Evolutionary conservation across 345 rosid species (phyloP), one percentile per base, ranked within the genome.

Genomic region (Punica granatum): DNA sequence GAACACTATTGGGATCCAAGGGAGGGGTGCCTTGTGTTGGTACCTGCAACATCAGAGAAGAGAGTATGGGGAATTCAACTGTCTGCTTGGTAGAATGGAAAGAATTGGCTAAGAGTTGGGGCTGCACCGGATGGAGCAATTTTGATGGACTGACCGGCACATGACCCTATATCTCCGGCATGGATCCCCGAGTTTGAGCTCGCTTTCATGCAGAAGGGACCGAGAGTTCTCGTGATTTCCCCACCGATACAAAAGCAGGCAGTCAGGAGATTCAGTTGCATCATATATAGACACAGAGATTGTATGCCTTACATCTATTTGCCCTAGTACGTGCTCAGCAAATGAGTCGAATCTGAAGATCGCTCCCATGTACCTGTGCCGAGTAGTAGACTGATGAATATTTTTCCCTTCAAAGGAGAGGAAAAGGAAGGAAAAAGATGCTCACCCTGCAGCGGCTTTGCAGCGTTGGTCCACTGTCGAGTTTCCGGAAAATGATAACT

Each of bases 21-120:
- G 44, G 0, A 0, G 15, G 28, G 68, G 15, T 30, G 41, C 0
- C 0, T 0, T 3, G 3, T 44, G 36, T 15, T 0, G 9, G 35
- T 65, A 65, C 30, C 68, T 65, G 58, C 68, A 4, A 0, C 31
- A 0, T 0, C 58, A 31, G 68, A 4, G 54, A 43, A 3, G 26
- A 35, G 2, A 33, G 11, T 9, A 15, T 19, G 48, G 0, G 0
- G 39, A 12, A 12, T 10, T 51, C 16, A 28, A 18, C 25, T 65
- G 0, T 4, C 18, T 4, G 46, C 18, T 36, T n/a, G 4, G n/a
- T 37, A 13, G 42, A 37, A 37, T 37, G 42, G 18, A 18, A 18
- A 23, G 15, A 3, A 46, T 23, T 3, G 21, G n/a, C 23, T 3
- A 46, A 13, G 3, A 46, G 51, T 46, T 46, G 16, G 51, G 3